A percentile compares a stretch with the other conserved stretches of the same genome.
Conservation (phyloP, 129 eudicot genomes). For the Lonicera japonica region DNA sequence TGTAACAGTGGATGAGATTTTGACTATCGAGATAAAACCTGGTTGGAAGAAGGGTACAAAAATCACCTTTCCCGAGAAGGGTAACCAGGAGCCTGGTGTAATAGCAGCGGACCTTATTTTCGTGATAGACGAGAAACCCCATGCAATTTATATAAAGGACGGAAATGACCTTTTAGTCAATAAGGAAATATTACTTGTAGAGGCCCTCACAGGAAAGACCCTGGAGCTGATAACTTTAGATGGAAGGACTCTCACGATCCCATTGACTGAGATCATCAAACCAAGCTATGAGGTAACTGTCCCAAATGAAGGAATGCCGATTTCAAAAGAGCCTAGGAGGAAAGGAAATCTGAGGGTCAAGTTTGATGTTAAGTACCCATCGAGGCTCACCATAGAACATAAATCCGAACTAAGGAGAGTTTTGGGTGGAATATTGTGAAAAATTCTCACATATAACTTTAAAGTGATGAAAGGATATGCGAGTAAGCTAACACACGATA, state of each 20-base stretch:
- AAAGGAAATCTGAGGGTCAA: conserved; percentile 28
- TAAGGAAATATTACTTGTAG: conserved; percentile 18
- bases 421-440: conserved; percentile 9
- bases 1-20: conserved; percentile 14
- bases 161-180: conserved; percentile 24
- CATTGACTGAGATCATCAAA: conserved; percentile 13
- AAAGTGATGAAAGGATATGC: not conserved
- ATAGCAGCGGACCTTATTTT: conserved; percentile 23
- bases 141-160: conserved; percentile 15
- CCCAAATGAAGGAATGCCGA: conserved; percentile 35
- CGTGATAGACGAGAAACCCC: conserved; percentile 35
- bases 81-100: conserved; percentile 16
- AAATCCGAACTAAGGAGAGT: conserved; percentile 16
- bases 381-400: conserved; percentile 30
- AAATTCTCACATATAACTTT: not conserved
- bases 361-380: conserved; percentile 26
- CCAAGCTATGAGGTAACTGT: conserved; percentile 22
- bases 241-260: conserved; percentile 14
- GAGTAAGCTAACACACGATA: not conserved
- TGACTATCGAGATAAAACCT: conserved; percentile 22
- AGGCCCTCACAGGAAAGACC: conserved; percentile 19
- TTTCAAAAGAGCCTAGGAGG: conserved; percentile 21
- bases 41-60: conserved; percentile 38
- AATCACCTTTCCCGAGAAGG: conserved; percentile 27
- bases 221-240: conserved; percentile 21